Conservation (phyloP, 148 eudicot genomes). For the Nepenthes mirabilis region DNA sequence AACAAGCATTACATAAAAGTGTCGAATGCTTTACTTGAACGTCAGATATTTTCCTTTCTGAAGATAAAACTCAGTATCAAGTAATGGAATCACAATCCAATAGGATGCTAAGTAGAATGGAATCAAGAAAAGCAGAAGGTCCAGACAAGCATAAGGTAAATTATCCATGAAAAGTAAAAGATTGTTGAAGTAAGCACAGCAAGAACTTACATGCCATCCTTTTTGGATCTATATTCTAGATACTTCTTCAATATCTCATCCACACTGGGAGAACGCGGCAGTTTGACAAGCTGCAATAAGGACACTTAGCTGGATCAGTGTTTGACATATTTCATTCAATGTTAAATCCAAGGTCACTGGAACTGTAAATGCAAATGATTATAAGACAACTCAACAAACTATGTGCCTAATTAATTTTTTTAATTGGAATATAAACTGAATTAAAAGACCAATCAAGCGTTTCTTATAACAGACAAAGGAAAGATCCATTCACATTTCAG, state of each 20-base stretch:
- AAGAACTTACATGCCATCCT: slow-evolving; percentile 76
- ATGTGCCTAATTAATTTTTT: too few species aligned
- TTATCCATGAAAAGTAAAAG: background rate
- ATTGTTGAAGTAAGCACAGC: slow-evolving; percentile 9
- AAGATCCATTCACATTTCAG: too few species aligned
- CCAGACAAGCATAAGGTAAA: too few species aligned
- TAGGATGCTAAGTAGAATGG: background rate
- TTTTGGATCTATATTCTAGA: slow-evolving; percentile 71
- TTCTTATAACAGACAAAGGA: too few species aligned
- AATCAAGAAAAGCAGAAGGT: background rate
- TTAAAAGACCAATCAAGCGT: too few species aligned
- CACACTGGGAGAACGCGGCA: slow-evolving; percentile 85
- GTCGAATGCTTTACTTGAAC: too few species aligned
- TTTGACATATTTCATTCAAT: slow-evolving; percentile 1
- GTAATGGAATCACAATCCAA: background rate
- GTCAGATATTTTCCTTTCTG: background rate
- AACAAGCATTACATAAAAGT: too few species aligned
- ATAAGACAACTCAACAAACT: too few species aligned
- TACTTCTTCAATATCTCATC: slow-evolving; percentile 73
- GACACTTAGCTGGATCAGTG: background rate
- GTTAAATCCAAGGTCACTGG: background rate
- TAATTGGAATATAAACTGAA: too few species aligned
- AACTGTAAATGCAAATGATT: too few species aligned
- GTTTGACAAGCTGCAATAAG: slow-evolving; percentile 71
- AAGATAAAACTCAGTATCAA: background rate